A percentile compares a stretch with the other conserved stretches of the same genome.
Conservation (phyloP, 179 eudicot genomes). For the Nepenthes alata region DNA sequence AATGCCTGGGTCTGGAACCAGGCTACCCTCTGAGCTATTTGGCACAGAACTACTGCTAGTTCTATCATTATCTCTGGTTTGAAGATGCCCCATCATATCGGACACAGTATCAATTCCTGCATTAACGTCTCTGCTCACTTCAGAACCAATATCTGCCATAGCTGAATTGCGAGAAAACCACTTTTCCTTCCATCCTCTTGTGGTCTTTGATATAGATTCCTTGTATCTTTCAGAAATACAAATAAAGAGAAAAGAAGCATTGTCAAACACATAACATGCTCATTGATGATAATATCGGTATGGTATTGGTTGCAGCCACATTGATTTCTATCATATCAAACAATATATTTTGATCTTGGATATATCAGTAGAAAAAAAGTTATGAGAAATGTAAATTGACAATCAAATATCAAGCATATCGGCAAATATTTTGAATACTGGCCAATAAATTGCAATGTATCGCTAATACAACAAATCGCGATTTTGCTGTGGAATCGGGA, state of each 20-base stretch:
- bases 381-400: too few species aligned
- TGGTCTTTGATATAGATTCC: constrained; percentile 80
- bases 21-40: constrained; percentile 30
- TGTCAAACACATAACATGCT: too few species aligned
- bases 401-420: too few species aligned
- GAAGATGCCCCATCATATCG: constrained; percentile 64
- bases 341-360: too few species aligned
- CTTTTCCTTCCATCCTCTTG: constrained; percentile 88
- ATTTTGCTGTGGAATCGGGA: too few species aligned
- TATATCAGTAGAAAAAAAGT: too few species aligned
- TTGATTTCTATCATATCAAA: too few species aligned
- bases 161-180: constrained; percentile 73
- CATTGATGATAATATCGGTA: too few species aligned
- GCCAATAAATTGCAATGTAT: too few species aligned
- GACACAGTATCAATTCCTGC: constrained; percentile 56
- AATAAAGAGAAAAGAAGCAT: background rate
- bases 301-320: too few species aligned
- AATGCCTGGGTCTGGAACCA: constrained; percentile 18
- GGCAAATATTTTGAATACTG: too few species aligned
- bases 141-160: constrained; percentile 42
- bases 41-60: constrained; percentile 25
- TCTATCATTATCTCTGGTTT: constrained; percentile 34
- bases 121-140: constrained; percentile 45
- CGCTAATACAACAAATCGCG: too few species aligned
- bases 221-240: constrained; percentile 42